Conservation (phyloP, 2,329 filamentous ascomycete species). For the Tolypocladium endophyticum region DNA sequence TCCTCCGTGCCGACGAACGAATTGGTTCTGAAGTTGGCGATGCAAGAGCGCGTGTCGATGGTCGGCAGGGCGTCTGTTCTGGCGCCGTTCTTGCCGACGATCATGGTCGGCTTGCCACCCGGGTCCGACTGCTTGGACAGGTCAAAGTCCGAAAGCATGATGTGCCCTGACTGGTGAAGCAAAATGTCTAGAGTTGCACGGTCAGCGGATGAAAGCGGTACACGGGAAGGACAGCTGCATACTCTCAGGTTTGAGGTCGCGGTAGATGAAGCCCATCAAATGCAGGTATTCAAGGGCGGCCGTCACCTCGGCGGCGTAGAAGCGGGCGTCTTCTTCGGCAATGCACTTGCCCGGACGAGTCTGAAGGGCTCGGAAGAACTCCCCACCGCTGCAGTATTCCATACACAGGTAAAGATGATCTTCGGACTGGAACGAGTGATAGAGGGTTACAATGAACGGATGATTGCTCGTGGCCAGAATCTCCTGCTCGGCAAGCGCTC, state of each 20-base stretch:
- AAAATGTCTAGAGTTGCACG: slow-evolving; percentile 61
- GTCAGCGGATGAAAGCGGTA: not conserved
- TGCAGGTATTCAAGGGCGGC: slow-evolving; percentile 94
- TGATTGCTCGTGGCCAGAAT: slow-evolving; percentile 98
- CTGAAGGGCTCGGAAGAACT: slow-evolving; percentile 95
- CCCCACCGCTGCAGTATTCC: slow-evolving; percentile 98
- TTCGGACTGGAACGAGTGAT: slow-evolving; percentile 98
- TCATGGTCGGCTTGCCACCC: slow-evolving; percentile 95
- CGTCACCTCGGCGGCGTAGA: slow-evolving; percentile 96
- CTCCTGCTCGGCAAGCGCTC: slow-evolving; percentile 92
- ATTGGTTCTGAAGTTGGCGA: slow-evolving; percentile 95
- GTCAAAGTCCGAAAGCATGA: slow-evolving; percentile 99
- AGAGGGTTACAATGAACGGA: slow-evolving; percentile 95
- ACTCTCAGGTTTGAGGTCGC: slow-evolving; percentile 97
- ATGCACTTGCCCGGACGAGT: slow-evolving; percentile 96
- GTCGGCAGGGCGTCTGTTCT: slow-evolving; percentile 80
- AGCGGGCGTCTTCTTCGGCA: slow-evolving; percentile 88
- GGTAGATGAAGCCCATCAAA: slow-evolving; percentile 98
- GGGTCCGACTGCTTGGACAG: slow-evolving; percentile 94
- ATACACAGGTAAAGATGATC: slow-evolving; percentile 99
- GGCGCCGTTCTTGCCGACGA: slow-evolving; percentile 79
- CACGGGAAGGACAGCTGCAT: slow-evolving; percentile 26
- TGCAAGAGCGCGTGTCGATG: slow-evolving; percentile 98
- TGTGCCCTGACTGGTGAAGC: slow-evolving; percentile 97
- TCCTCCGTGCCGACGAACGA: slow-evolving; percentile 98